A percentile compares a stretch with the other conserved stretches of the same genome.
These are phyloP conservation scores for Apiospora arundinis DNA, from an alignment of 2,329 filamentous ascomycete genomes.

Conservation along the genomic window DNA sequence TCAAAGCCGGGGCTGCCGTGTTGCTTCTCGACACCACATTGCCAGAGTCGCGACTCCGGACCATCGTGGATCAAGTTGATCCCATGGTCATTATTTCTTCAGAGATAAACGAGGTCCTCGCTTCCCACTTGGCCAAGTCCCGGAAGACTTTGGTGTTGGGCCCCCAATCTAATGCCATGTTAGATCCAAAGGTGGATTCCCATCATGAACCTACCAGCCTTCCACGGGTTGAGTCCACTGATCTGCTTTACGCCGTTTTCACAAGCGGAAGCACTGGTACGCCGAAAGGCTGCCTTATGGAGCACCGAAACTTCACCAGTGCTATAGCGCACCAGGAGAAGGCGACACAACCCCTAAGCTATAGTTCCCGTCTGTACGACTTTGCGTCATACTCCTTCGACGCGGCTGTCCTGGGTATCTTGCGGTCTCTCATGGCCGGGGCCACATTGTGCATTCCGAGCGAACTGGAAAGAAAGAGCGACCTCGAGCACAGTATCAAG, in stretches of 20 bases:
- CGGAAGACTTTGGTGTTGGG: background rate
- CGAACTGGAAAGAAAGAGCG: background rate
- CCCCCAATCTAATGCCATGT: background rate
- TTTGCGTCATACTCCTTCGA: conserved; percentile 45
- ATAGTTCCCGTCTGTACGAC: conserved; percentile 28
- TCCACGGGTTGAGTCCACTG: background rate
- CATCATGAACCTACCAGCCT: background rate
- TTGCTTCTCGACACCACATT: conserved; percentile 39
- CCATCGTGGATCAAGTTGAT: background rate
- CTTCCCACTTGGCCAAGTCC: background rate
- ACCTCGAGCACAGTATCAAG: background rate
- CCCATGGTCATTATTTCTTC: background rate
- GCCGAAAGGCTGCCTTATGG: conserved; percentile 13
- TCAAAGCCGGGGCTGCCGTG: conserved; percentile 42
- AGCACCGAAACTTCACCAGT: conserved; percentile 27
- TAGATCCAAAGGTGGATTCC: background rate
- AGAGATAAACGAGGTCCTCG: background rate
- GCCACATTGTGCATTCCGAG: conserved; percentile 40
- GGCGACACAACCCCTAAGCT: background rate
- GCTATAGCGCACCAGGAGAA: conserved; percentile 26
- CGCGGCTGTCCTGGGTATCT: conserved; percentile 43
- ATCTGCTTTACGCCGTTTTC: conserved; percentile 6
- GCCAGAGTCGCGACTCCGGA: conserved; percentile 7
- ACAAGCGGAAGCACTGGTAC: conserved; percentile 5
- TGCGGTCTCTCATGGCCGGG: conserved; percentile 38